Base-by-base conservation (phyloP, 352 stramenopile genomes). In the Phytophthora ramorum region DNA sequence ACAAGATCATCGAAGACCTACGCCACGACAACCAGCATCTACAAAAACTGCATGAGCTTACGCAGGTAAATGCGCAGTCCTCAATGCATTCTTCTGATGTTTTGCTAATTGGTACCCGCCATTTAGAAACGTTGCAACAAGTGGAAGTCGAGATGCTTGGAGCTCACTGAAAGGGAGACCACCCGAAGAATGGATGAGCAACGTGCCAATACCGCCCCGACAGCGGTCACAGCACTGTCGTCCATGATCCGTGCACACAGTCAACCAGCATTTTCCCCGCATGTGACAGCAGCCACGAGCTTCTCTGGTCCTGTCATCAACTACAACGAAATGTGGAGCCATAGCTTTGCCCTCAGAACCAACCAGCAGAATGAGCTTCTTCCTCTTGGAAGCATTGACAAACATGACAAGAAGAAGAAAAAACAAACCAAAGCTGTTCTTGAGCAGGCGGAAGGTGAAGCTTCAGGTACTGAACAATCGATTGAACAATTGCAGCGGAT, bases 291-390 rank as follows among this genome's bases (percentile, higher is more conserved):
- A 30, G 54, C 54, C 7, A 52, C 41, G n/a, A 69, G 47, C 26
- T 73, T 69, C 30, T 58, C 66, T 34, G 45, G 24, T 10, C 46
- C 53, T 4, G 30, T 26, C 3, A 43, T 73, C 17, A 85, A 89
- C 49, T 90, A 75, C 19, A 66, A 89, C 53, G 83, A 89, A 63
- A 85, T 92, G 74, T 92, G 83, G 81, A 90, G 74, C 32, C 79
- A 78, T 7, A 85, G 76, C 49, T 73, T 87, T 26, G 56, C 63
- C 2, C 38, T 48, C 22, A 47, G 34, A 12, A 58, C 66, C 7
- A 73, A 62, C 32, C 58, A 73, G 47, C 59, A 62, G 19, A 49
- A 59, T n/a, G 58, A 70, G 19, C 34, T 58, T 20, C 7, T 55
- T 12, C 38, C 34, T 41, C 8, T 55, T 8, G 47, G 45, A 37